A percentile compares a stretch with the other conserved stretches of the same genome.
Conservation (phyloP, 2,329 filamentous ascomycete species). For the Alternaria panax region DNA sequence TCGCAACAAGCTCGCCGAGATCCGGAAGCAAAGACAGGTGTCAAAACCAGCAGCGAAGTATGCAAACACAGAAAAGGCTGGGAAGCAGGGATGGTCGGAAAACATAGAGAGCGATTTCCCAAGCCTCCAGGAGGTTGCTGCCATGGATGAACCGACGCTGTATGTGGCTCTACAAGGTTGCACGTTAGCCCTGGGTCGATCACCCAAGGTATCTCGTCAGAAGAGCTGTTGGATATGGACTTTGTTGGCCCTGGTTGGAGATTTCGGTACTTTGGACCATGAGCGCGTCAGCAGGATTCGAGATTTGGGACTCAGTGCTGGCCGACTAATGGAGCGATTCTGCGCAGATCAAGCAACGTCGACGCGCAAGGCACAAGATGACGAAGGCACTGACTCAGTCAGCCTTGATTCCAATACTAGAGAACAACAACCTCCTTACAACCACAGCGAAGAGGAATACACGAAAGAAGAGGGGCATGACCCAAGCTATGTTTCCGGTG, state of each 20-base stretch:
- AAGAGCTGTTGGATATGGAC: constrained; percentile 88
- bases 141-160: constrained; percentile 69
- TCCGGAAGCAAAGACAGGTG: constrained; percentile 44
- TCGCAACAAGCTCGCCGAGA: constrained; percentile 65
- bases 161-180: constrained; percentile 71
- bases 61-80: constrained; percentile 34
- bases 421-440: neutral
- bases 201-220: constrained; percentile 66
- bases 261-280: constrained; percentile 76
- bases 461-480: neutral
- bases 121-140: constrained; percentile 58
- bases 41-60: neutral
- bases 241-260: constrained; percentile 76
- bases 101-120: constrained; percentile 49
- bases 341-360: constrained; percentile 8
- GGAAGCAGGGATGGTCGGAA: constrained; percentile 47
- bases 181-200: constrained; percentile 66
- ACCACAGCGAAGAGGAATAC: neutral
- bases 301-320: constrained; percentile 80
- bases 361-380: neutral
- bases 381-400: neutral
- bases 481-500: neutral
- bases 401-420: neutral
- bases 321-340: constrained; percentile 60
- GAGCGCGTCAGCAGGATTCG: constrained; percentile 78